phyloP scores from a whole-genome alignment of 495 filamentous ascomycete genomes.

The Tuber brumale region DNA sequence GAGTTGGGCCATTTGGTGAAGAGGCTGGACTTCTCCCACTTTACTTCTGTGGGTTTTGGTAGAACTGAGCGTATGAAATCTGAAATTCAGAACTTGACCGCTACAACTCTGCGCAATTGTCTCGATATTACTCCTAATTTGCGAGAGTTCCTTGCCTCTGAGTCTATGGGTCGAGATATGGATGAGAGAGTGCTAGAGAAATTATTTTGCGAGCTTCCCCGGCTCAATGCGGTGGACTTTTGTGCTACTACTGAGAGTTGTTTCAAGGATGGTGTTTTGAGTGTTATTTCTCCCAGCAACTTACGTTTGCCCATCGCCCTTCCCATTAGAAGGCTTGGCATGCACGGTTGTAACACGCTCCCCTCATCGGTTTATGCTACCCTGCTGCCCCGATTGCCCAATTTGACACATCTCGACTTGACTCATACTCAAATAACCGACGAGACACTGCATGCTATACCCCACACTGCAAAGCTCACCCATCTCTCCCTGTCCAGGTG shows the following conservation, averaged over 20 bases:
- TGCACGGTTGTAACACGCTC: constrained; percentile 77
- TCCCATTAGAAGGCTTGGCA: constrained; percentile 60
- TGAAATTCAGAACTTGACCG: constrained; percentile 74
- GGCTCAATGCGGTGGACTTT: constrained; percentile 67
- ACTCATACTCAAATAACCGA: constrained; percentile 74
- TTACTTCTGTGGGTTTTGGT: constrained; percentile 75
- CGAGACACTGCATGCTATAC: constrained; percentile 63
- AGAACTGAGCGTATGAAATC: constrained; percentile 71
- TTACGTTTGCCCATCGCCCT: constrained; percentile 47
- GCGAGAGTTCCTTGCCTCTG: constrained; percentile 73
- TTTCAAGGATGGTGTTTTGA: constrained; percentile 60
- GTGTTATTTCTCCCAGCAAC: constrained; percentile 44
- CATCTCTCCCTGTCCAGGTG: constrained; percentile 78
- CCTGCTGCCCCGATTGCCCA: constrained; percentile 61
- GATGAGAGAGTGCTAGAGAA: constrained; percentile 61
- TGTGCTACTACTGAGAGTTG: constrained; percentile 66
- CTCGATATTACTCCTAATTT: constrained; percentile 69
- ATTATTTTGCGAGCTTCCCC: constrained; percentile 61
- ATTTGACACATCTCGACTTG: constrained; percentile 74
- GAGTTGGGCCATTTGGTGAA: constrained; percentile 71
- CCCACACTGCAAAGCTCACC: constrained; percentile 62
- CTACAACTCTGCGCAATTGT: constrained; percentile 66
- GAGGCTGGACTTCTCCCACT: constrained; percentile 80
- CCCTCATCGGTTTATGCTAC: constrained; percentile 61
- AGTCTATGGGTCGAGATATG: constrained; percentile 76